Evolutionary conservation across 257 asterid species (phyloP).

Genomic region (Plectranthus barbatus): DNA sequence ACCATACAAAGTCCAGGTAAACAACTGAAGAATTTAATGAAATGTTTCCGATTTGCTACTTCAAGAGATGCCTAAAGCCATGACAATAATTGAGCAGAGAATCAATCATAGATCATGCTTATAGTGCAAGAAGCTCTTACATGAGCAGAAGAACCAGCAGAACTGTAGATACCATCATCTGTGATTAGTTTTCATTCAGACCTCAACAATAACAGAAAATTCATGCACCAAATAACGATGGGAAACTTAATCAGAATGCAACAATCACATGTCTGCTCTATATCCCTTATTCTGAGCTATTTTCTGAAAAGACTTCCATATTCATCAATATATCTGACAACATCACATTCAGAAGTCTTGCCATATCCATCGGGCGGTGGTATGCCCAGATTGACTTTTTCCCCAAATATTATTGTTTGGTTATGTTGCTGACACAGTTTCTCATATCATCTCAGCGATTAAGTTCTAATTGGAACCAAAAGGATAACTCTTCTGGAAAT

Average conservation of each 20-base stretch:
- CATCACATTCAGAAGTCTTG: conserved; percentile 11
- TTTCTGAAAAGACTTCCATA: too few species aligned
- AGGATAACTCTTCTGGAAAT: conserved; percentile 3
- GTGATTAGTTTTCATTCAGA: conserved; percentile 25
- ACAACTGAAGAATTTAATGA: too few species aligned
- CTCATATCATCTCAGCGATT: not conserved
- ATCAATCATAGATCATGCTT: not conserved
- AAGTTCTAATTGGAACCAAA: not conserved
- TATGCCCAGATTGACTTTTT: not conserved
- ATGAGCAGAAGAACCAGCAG: conserved; percentile 23
- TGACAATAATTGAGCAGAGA: not conserved
- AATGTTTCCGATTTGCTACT: not conserved
- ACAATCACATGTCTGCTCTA: conserved; percentile 21
- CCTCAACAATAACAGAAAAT: conserved; percentile 27
- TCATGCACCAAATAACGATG: conserved; percentile 19
- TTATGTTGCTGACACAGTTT: conserved; percentile 8
- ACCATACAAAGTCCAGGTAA: too few species aligned
- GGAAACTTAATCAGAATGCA: conserved; percentile 23
- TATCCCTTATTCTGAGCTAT: conserved; percentile 8
- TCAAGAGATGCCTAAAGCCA: not conserved
- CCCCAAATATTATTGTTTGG: not conserved
- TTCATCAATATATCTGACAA: conserved; percentile 1
- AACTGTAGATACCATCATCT: conserved; percentile 33
- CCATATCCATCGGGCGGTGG: conserved; percentile 5
- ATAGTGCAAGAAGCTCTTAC: conserved; percentile 38